These are phyloP conservation scores for Erysimum cheiranthoides DNA, from an alignment of 345 rosid species.

Conservation along the genomic window DNA sequence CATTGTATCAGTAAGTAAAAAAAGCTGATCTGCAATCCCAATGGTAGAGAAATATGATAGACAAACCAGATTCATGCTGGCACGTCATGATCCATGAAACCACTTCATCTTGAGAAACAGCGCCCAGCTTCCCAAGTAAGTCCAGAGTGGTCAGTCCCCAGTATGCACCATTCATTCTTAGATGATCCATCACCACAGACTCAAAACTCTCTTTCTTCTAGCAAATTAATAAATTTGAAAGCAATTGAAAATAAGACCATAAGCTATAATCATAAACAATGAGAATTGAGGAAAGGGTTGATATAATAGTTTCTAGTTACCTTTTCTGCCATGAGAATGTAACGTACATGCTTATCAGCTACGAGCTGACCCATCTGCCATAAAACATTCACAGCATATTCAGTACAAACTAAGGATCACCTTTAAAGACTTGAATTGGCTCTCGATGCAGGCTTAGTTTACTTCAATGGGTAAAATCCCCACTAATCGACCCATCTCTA, in stretches of 20 bases:
- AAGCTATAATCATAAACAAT: not conserved
- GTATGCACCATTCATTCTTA: constrained; percentile 86
- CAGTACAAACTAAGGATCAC: constrained; percentile 23
- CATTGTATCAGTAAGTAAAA: constrained; percentile 7
- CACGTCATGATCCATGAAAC: constrained; percentile 79
- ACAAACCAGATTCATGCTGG: constrained; percentile 79
- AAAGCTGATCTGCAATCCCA: not conserved
- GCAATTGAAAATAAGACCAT: not conserved
- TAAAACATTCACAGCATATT: constrained; percentile 15
- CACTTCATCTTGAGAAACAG: constrained; percentile 64
- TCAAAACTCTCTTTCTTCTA: constrained; percentile 83
- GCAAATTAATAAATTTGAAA: not conserved
- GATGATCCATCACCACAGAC: constrained; percentile 92
- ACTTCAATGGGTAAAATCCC: not conserved
- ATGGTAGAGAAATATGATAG: not conserved
- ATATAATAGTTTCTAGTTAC: constrained; percentile 40
- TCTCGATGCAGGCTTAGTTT: constrained; percentile 2
- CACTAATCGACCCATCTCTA: not conserved
- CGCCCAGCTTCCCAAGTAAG: constrained; percentile 72
- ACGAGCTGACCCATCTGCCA: constrained; percentile 69
- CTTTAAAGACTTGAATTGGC: not conserved
- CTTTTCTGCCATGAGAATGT: constrained; percentile 73
- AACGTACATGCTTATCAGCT: constrained; percentile 66
- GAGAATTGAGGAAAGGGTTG: not conserved
- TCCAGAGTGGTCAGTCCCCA: constrained; percentile 90